These are phyloP conservation scores for Fonsecaea pedrosoi DNA, from an alignment of 2,329 filamentous ascomycete species.

Conservation along the genomic window DNA sequence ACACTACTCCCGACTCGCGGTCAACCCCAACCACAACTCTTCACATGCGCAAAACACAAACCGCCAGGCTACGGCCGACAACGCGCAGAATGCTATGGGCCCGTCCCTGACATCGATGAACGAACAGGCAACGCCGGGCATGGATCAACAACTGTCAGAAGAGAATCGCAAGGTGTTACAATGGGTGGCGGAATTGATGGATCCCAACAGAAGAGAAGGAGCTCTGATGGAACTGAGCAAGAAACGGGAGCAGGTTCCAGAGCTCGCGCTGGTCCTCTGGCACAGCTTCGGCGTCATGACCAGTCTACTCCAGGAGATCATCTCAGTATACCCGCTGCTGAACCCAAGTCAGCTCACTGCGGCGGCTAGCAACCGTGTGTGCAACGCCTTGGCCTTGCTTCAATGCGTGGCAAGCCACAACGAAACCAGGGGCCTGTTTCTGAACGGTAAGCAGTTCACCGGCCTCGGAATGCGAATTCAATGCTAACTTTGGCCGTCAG, in stretches of 20 bases:
- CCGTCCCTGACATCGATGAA: constrained; percentile 35
- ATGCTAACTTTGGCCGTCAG: constrained; percentile 56
- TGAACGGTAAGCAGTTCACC: constrained; percentile 71
- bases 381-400: constrained; percentile 91
- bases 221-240: constrained; percentile 96
- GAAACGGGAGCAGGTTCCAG: constrained; percentile 96
- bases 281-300: constrained; percentile 99
- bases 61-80: constrained; percentile 36
- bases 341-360: constrained; percentile 97
- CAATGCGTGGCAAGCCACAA: constrained; percentile 98
- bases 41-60: constrained; percentile 31
- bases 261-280: constrained; percentile 95
- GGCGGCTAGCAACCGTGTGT: constrained; percentile 95
- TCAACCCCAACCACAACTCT: constrained; percentile 63
- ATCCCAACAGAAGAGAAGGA: constrained; percentile 83
- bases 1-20: constrained; percentile 75
- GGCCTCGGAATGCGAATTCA: neutral
- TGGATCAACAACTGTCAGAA: constrained; percentile 77
- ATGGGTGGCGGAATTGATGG: constrained; percentile 90
- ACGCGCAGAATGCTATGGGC: constrained; percentile 28
- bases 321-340: constrained; percentile 94
- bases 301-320: constrained; percentile 95
- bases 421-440: constrained; percentile 89
- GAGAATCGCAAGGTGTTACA: constrained; percentile 92
- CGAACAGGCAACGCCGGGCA: constrained; percentile 42